Percentiles rank a stretch among this genome's conserved stretches.
Conservation (phyloP, 306 rosid genomes). For the Phaseolus lunatus region DNA sequence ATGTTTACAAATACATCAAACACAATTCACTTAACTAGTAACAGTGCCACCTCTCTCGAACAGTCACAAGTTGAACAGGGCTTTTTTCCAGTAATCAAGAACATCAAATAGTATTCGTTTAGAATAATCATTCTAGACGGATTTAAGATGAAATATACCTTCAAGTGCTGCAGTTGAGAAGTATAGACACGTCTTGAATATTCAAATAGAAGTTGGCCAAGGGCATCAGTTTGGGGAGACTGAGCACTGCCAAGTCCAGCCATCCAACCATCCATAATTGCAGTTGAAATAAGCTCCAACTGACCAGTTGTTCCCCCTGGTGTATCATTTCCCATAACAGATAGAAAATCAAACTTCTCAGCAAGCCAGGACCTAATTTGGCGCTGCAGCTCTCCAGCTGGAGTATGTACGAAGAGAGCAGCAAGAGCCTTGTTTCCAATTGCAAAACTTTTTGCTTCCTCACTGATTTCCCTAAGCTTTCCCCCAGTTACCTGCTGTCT, state of each 20-base stretch:
- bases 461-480: slow-evolving; percentile 81
- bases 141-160: slow-evolving; percentile 55
- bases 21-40: neutral
- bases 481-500: slow-evolving; percentile 86
- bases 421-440: slow-evolving; percentile 79
- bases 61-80: neutral
- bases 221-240: slow-evolving; percentile 85
- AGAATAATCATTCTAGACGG: slow-evolving; percentile 20
- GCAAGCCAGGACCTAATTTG: slow-evolving; percentile 89
- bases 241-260: slow-evolving; percentile 88
- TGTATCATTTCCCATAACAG: slow-evolving; percentile 66
- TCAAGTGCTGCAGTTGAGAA: slow-evolving; percentile 87
- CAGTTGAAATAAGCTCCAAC: slow-evolving; percentile 90
- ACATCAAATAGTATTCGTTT: neutral
- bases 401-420: slow-evolving; percentile 88
- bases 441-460: slow-evolving; percentile 82
- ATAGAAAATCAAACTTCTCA: slow-evolving; percentile 78
- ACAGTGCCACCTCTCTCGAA: neutral
- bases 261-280: slow-evolving; percentile 96
- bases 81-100: neutral
- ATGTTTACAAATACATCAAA: neutral
- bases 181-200: slow-evolving; percentile 75
- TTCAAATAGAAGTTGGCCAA: slow-evolving; percentile 82
- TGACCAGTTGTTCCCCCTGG: slow-evolving; percentile 79
- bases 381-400: slow-evolving; percentile 92